phyloP scores from a whole-genome alignment of 1,284 basidiomycete genomes.

The Exobasidium rhododendri region DNA sequence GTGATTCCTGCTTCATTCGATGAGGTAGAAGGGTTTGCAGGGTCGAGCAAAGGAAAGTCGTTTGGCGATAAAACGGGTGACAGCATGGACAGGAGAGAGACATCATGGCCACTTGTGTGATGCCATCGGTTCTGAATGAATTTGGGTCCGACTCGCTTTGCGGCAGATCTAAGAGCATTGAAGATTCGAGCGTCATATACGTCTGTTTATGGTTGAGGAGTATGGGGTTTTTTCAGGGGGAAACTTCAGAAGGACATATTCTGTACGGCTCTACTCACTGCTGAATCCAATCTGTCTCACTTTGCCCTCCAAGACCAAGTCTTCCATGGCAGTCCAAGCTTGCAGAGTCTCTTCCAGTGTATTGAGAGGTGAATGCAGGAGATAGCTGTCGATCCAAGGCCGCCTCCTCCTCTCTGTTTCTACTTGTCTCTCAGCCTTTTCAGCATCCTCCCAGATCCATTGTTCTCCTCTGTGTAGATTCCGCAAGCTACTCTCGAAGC shows the following conservation, averaged over 20 bases:
- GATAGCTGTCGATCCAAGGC: constrained; percentile 46
- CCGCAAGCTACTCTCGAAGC: constrained; percentile 25
- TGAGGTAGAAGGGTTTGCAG: background rate
- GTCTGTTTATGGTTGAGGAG: constrained; percentile 17
- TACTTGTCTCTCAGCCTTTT: background rate
- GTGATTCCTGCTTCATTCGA: constrained; percentile 17
- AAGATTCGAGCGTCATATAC: constrained; percentile 50
- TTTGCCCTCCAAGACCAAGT: constrained; percentile 36
- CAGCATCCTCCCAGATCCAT: background rate
- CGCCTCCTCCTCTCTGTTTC: constrained; percentile 11
- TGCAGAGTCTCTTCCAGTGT: constrained; percentile 42
- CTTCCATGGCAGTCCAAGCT: constrained; percentile 47
- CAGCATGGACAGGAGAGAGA: constrained; percentile 42
- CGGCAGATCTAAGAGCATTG: constrained; percentile 20
- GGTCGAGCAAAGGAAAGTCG: constrained; percentile 24
- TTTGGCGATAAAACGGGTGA: constrained; percentile 42
- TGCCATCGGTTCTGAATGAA: constrained; percentile 53
- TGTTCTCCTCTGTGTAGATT: constrained; percentile 31
- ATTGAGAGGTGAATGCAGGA: constrained; percentile 43
- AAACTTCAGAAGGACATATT: background rate
- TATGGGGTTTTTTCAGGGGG: background rate
- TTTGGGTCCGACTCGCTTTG: constrained; percentile 13
- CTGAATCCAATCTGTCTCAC: constrained; percentile 42
- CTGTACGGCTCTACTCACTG: constrained; percentile 15
- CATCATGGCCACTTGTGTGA: constrained; percentile 47